Evolutionary conservation across 1,139 yeast genomes (phyloP), one percentile per base, ranked within the genome.

Genomic region (Hansenula lynferdii): DNA sequence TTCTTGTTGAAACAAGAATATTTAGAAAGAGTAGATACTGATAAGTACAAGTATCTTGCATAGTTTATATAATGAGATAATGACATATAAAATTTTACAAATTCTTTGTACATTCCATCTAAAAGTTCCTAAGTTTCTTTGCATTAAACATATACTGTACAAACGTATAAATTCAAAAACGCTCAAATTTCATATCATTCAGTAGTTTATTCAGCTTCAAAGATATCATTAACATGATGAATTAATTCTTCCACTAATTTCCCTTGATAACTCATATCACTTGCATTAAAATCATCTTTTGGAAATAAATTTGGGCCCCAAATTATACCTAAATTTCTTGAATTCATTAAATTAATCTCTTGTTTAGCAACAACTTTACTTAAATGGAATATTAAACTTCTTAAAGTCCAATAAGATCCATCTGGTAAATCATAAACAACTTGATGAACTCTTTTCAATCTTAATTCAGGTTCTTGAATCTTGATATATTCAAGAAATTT

Each of bases 241-340:
- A 90, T 77, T 53, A 90, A 73, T 43, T 89, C 92, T 58, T 89
- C 96, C 53, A 90, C 76, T 6, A 87, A 85, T 45, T 79, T 75
- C 43, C 89, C 85, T 64, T 89, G 94, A 47, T 75, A 78, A 42
- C 85, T 81, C 62, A 89, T 76, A 52, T 87, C 96, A 45, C 81
- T 86, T 6, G 85, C 81, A 49, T 77, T 80, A 56, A 72, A 64
- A 28, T 76, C 75, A 51, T 77, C 85, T 25, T 60, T 57, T 22
- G 77, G 69, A 57, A 92, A 72, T 36, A 92, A 64, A 2, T 87
- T 86, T 11, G 96, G 96, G 0, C 97, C 97, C 97, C 98, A 92
- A 37, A 90, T 87, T 26, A 85, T 85, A 34, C 95, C 84, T 51
- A 90, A 62, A 41, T 83, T 81, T 53, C 80, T 82, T 38, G 80